phyloP scores from a whole-genome alignment of 805 yeast genomes.

The Yamadazyma olivae region DNA sequence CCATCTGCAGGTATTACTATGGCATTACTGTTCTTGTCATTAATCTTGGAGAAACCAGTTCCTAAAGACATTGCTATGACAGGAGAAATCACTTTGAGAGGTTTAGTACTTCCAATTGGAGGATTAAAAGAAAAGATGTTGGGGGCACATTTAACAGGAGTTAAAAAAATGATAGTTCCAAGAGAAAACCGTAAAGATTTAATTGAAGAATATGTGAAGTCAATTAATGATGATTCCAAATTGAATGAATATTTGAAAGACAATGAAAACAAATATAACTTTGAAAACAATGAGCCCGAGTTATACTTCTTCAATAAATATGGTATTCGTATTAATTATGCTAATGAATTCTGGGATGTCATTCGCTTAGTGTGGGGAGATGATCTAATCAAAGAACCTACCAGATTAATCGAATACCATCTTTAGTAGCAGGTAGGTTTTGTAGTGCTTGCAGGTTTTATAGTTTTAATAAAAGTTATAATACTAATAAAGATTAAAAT shows the following conservation, averaged over 20 bases:
- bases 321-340: conserved; percentile 60
- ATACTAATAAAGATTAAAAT: no score
- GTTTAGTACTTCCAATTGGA: conserved; percentile 77
- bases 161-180: conserved; percentile 63
- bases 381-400: conserved; percentile 29
- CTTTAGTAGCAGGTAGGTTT: no score
- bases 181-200: conserved; percentile 67
- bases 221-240: conserved; percentile 30
- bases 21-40: conserved; percentile 45
- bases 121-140: conserved; percentile 75
- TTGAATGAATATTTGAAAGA: conserved; percentile 37
- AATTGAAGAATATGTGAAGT: conserved; percentile 49
- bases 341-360: conserved; percentile 77
- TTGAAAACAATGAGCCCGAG: conserved; percentile 46
- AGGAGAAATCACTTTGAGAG: conserved; percentile 79
- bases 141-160: conserved; percentile 69
- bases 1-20: conserved; percentile 49
- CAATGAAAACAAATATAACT: conserved; percentile 25
- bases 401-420: conserved; percentile 30
- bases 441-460: no score
- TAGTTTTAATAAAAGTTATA: no score
- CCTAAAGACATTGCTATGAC: conserved; percentile 69
- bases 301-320: conserved; percentile 48
- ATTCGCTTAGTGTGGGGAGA: conserved; percentile 67
- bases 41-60: conserved; percentile 42